A percentile compares a stretch with the other conserved stretches of the same genome.
phyloP scores from a whole-genome alignment of 2,329 filamentous ascomycete species.

The Xylaria polymorpha region DNA sequence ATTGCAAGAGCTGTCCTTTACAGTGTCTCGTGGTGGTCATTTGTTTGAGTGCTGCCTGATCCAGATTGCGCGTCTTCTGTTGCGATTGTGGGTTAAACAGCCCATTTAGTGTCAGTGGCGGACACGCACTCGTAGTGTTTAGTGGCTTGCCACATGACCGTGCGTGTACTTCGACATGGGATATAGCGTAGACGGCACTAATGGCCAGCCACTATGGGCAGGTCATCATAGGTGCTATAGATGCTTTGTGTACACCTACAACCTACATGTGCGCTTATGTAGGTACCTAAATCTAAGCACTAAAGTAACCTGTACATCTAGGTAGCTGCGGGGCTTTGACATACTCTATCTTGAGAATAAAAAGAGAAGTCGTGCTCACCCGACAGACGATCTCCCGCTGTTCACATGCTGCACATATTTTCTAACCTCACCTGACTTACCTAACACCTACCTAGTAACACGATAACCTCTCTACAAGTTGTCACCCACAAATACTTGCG shows the following conservation, averaged over 20 bases:
- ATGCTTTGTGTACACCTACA: not conserved
- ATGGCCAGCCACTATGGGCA: conserved; percentile 8
- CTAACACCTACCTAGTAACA: not conserved
- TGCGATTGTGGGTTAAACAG: conserved; percentile 17
- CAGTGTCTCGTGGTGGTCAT: not conserved
- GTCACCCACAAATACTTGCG: not conserved
- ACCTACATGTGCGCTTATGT: not conserved
- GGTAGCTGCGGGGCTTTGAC: conserved; percentile 28
- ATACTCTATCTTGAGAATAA: conserved; percentile 19
- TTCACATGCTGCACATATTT: conserved; percentile 27
- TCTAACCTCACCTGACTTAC: conserved; percentile 23
- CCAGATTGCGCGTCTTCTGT: conserved; percentile 33
- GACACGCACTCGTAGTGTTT: conserved; percentile 4
- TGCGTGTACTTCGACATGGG: conserved; percentile 3
- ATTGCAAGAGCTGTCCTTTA: conserved; percentile 11
- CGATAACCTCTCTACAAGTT: not conserved
- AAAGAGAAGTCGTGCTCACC: conserved; percentile 23
- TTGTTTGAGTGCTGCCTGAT: conserved; percentile 31
- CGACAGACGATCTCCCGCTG: conserved; percentile 15
- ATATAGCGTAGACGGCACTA: conserved; percentile 2
- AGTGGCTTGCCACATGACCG: conserved; percentile 31
- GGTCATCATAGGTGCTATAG: conserved; percentile 12
- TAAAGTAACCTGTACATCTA: not conserved
- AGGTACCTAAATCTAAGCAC: conserved; percentile 6
- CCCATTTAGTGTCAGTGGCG: conserved; percentile 10